Evolutionary conservation across 2,329 filamentous ascomycete genomes (phyloP).

Genomic region (Macroventuria anomochaeta): DNA sequence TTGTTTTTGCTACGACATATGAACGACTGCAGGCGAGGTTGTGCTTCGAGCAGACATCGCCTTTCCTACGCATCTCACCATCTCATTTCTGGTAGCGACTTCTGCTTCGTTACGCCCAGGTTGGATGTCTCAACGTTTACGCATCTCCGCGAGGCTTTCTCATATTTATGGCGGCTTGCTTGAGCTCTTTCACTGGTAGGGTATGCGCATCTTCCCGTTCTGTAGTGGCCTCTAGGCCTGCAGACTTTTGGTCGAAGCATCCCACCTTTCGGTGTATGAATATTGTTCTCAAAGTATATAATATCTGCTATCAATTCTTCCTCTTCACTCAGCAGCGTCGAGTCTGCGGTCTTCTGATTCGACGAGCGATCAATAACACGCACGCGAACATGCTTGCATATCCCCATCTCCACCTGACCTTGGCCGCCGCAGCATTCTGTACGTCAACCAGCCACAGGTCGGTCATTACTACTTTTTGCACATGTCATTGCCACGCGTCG

Average conservation of each 20-base stretch:
- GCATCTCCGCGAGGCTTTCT: conserved; percentile 9
- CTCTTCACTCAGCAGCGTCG: background rate
- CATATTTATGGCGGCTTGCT: conserved; percentile 7
- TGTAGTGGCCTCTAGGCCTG: conserved; percentile 7
- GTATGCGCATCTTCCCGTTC: conserved; percentile 3
- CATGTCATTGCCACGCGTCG: conserved; percentile 29
- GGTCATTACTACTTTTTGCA: conserved; percentile 13
- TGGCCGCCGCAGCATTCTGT: background rate
- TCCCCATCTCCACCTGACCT: conserved; percentile 1
- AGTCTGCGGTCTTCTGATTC: background rate
- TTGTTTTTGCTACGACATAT: conserved; percentile 23
- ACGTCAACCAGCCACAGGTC: conserved; percentile 7
- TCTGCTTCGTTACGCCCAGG: conserved; percentile 5
- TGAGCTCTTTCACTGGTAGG: background rate
- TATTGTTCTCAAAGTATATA: conserved; percentile 29
- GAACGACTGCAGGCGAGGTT: conserved; percentile 15
- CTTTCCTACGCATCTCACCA: conserved; percentile 2
- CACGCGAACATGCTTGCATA: conserved; percentile 5
- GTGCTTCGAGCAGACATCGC: conserved; percentile 7
- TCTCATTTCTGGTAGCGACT: background rate
- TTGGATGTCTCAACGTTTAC: conserved; percentile 14
- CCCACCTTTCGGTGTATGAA: conserved; percentile 20
- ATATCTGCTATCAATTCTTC: conserved; percentile 18
- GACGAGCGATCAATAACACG: conserved; percentile 2
- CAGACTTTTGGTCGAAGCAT: conserved; percentile 21